phyloP scores from a whole-genome alignment of 2,329 filamentous ascomycete species.

The Trichoderma breve region DNA sequence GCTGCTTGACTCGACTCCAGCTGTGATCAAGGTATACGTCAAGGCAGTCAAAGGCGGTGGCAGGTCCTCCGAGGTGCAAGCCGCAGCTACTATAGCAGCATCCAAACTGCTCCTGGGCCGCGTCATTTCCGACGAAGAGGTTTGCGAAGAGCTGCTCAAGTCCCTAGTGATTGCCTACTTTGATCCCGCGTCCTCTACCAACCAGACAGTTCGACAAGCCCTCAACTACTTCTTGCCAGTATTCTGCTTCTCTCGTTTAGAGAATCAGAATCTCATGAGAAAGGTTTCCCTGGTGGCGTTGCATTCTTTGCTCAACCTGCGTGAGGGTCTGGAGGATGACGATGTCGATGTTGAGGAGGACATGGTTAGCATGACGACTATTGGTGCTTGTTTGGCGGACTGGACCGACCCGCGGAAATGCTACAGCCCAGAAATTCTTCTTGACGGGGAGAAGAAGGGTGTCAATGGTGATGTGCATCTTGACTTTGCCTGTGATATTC shows the following conservation, averaged over 20 bases:
- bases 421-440: constrained; percentile 50
- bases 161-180: constrained; percentile 86
- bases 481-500: constrained; percentile 70
- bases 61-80: constrained; percentile 71
- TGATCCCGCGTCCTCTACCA: constrained; percentile 74
- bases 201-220: constrained; percentile 80
- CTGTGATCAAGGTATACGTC: constrained; percentile 80
- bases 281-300: constrained; percentile 71
- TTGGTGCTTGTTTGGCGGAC: constrained; percentile 81
- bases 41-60: constrained; percentile 73
- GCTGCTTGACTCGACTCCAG: constrained; percentile 64
- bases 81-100: constrained; percentile 75
- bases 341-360: constrained; percentile 72
- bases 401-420: constrained; percentile 93
- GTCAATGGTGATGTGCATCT: constrained; percentile 79
- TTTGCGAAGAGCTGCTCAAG: constrained; percentile 73
- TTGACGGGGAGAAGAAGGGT: constrained; percentile 59
- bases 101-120: constrained; percentile 83
- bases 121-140: constrained; percentile 68
- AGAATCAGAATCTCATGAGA: constrained; percentile 82
- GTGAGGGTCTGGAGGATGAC: constrained; percentile 71
- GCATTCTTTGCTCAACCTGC: constrained; percentile 69
- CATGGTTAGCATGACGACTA: constrained; percentile 74
- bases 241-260: constrained; percentile 80
- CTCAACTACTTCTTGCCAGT: constrained; percentile 93